A percentile compares a stretch with the other conserved stretches of the same genome.
phyloP scores from a whole-genome alignment of 495 filamentous ascomycete genomes.

The Articulospora tetracladia region DNA sequence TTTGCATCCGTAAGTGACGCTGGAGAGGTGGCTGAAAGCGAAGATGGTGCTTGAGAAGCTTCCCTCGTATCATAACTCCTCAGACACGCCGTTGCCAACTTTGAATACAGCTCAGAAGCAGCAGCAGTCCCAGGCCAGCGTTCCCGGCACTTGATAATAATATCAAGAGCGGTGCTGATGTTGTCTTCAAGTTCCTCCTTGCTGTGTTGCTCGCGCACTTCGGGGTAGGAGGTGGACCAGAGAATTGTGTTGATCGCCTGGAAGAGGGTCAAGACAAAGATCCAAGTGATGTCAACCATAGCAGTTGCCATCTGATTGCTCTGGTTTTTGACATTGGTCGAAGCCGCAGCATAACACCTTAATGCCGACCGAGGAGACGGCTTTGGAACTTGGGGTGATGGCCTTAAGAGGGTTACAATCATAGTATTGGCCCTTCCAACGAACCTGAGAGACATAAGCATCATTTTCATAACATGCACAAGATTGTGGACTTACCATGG shows the following conservation, averaged over 20 bases:
- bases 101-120: slow-evolving; percentile 75
- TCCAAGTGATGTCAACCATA: slow-evolving; percentile 84
- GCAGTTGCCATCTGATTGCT: slow-evolving; percentile 68
- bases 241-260: slow-evolving; percentile 83
- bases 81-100: slow-evolving; percentile 76
- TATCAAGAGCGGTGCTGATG: slow-evolving; percentile 66
- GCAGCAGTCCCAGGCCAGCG: slow-evolving; percentile 86
- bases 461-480: slow-evolving; percentile 2
- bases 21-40: slow-evolving; percentile 58
- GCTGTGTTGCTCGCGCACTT: slow-evolving; percentile 65
- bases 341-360: slow-evolving; percentile 76
- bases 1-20: slow-evolving; percentile 43
- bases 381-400: slow-evolving; percentile 84
- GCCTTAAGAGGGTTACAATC: slow-evolving; percentile 77
- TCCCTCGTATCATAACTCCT: slow-evolving; percentile 68
- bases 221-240: slow-evolving; percentile 82
- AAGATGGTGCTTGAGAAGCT: slow-evolving; percentile 43
- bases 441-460: slow-evolving; percentile 55
- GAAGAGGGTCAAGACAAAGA: slow-evolving; percentile 82
- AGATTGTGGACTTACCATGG: slow-evolving; percentile 39
- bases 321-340: slow-evolving; percentile 74
- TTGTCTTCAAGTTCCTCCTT: slow-evolving; percentile 68
- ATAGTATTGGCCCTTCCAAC: slow-evolving; percentile 75
- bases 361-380: slow-evolving; percentile 70
- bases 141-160: slow-evolving; percentile 68